Evolutionary conservation across 2,329 filamentous ascomycete genomes (phyloP), one percentile per base, ranked within the genome.

Genomic region (Zymoseptoria pseudotritici): DNA sequence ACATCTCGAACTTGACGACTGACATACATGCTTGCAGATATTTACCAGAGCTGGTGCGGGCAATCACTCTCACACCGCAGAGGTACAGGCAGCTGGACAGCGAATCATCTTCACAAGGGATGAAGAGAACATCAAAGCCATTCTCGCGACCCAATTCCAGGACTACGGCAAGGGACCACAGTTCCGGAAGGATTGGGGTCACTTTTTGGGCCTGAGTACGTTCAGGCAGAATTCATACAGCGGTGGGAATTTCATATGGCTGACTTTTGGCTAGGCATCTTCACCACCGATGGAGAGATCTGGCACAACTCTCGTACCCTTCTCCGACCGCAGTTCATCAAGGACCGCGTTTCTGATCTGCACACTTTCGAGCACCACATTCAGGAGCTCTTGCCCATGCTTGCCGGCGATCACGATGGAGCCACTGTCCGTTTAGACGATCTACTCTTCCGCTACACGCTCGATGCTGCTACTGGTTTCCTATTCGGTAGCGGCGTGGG

Each of bases 391-490:
- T 84, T 95, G 71, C 78, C 80, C 20, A 81, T 87, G 66, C 83
- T 95, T 63, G 69, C 68, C 1, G 70, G 71, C 4, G 61, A 50
- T 11, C 56, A 58, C 20, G 56, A 66, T 50, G 73, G 71, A n/a
- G 78, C 77, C 54, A 79, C 83, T 9, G 78, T 93, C 29, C 85
- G 95, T 67, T 83, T 93, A 8, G 82, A 85, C 64, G 84, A 91
- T 62, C 78, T 96, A 58, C 88, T 96, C 75, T 95, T 91, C 78
- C 82, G 89, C n/a, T 88, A 87, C 70, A 92, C 91, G 0, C 81
- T 97, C 26, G 92, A 96, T 74, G 86, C 89, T 7, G 86, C 90
- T 1, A 96, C 91, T 0, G 89, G 95, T 67, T 96, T 96, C 71
- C 77, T 97, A 26, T 83, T 96, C 2, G 92, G 92, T 3, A 80